Evolutionary conservation across 805 yeast species (phyloP), one percentile per base, ranked within the genome.

Genomic region (Kregervanrija pseudodelftensis): DNA sequence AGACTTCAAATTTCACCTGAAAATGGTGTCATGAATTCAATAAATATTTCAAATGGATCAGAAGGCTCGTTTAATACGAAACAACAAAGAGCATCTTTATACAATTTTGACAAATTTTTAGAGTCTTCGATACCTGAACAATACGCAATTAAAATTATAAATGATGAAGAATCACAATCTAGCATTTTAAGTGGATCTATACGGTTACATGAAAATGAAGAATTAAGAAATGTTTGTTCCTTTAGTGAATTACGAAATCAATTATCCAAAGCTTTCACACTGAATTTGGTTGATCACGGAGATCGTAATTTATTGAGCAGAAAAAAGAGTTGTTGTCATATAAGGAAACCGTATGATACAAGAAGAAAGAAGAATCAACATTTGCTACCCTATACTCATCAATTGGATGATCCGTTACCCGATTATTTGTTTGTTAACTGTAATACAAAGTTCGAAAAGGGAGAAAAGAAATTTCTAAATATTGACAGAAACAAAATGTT

Each of bases 381-480:
- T n/a, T 9, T n/a, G 2, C 5, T 3, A 3, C 17, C n/a, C 1
- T 14, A 15, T 2, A 14, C 14, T 30, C 28, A n/a, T 30, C 40
- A 30, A 15, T 35, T 13, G 9, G 33, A 41, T 9, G 82, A 76
- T 52, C 77, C 79, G 4, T 62, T 85, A 40, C 53, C 60, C 1
- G 83, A 79, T 56, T 51, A 57, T 0, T 14, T 65, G 11, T 80
- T 66, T 56, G 54, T 59, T 30, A 49, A 65, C 11, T 76, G 71
- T 53, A 90, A 84, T 61, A 70, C 70, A 36, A 69, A 74, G 35
- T 76, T 82, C 79, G 76, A 74, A 49, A 75, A 75, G 44, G 81
- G 80, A 42, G 95, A 85, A 59, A 73, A 72, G 47, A 69, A 76
- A 39, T 79, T 82, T 75, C 64, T 69, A 30, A 68, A 67, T 33